Conservation (phyloP, 306 rosid species). For the Dicorynia guianensis region DNA sequence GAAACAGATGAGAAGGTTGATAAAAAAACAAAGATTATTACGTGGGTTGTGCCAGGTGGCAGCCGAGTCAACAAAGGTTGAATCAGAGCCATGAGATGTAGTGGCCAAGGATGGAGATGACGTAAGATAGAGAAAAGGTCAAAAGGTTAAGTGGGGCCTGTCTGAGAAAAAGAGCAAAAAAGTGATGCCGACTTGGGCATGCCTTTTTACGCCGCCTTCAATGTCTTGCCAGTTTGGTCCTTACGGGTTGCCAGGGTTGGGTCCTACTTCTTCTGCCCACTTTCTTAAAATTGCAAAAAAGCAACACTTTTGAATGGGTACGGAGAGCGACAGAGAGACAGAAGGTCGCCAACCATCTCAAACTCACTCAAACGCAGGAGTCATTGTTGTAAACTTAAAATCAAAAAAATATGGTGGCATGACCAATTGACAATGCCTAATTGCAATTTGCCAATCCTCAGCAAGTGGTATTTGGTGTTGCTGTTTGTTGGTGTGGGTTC, state of each 20-base stretch:
- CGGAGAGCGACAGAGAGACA: too few relatives aligned
- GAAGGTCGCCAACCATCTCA: too few relatives aligned
- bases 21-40: too few relatives aligned
- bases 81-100: slow-evolving; percentile 45
- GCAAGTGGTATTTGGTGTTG: slow-evolving; percentile 30
- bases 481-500: slow-evolving; percentile 20
- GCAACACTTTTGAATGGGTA: not conserved
- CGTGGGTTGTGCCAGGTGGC: slow-evolving; percentile 53
- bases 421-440: not conserved
- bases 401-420: not conserved
- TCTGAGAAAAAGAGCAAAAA: slow-evolving; percentile 1
- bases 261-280: not conserved
- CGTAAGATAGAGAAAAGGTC: slow-evolving; percentile 33
- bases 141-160: slow-evolving; percentile 28
- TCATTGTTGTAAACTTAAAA: slow-evolving; percentile 38
- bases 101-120: slow-evolving; percentile 50
- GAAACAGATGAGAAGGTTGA: not conserved
- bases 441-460: slow-evolving; percentile 14
- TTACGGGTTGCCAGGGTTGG: slow-evolving; percentile 4
- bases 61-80: slow-evolving; percentile 32
- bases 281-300: slow-evolving; percentile 29
- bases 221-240: slow-evolving; percentile 40
- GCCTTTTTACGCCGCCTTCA: slow-evolving; percentile 66
- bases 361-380: not conserved
- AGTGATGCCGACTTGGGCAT: slow-evolving; percentile 41